Evolutionary conservation across 495 filamentous ascomycete genomes (phyloP).

Genomic region (Xylaria cubensis): DNA sequence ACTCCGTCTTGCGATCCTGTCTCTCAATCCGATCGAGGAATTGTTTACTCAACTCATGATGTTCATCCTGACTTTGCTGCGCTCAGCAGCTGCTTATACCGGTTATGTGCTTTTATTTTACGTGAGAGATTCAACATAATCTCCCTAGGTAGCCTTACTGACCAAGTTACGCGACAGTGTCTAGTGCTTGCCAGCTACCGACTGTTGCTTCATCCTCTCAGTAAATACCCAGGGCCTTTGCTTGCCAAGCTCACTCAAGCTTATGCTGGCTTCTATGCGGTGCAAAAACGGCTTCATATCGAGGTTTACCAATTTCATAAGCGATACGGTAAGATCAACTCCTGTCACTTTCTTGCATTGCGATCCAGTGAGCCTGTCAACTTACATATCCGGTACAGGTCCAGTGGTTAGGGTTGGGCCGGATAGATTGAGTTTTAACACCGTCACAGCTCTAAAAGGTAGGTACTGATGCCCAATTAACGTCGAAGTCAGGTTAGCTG

Average conservation of each 20-base stretch:
- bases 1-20: no score
- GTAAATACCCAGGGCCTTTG: conserved; percentile 57
- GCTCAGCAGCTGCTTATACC: background rate
- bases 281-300: conserved; percentile 50
- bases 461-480: no score
- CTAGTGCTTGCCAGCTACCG: conserved; percentile 1
- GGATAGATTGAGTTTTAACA: no score
- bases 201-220: conserved; percentile 15
- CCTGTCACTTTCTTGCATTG: background rate
- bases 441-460: no score
- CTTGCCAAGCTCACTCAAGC: conserved; percentile 49
- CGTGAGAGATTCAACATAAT: background rate
- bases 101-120: background rate
- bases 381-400: no score
- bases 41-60: background rate
- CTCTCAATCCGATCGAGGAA: no score
- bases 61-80: background rate
- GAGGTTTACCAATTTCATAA: conserved; percentile 47
- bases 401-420: no score
- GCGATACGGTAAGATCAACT: conserved; percentile 39
- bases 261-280: conserved; percentile 49
- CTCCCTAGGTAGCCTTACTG: no score
- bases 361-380: no score
- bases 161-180: no score
- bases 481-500: no score